A percentile compares a stretch with the other conserved stretches of the same genome.
These are phyloP conservation scores for Cordia subcordata DNA, from an alignment of 257 asterid genomes.

Conservation along the genomic window DNA sequence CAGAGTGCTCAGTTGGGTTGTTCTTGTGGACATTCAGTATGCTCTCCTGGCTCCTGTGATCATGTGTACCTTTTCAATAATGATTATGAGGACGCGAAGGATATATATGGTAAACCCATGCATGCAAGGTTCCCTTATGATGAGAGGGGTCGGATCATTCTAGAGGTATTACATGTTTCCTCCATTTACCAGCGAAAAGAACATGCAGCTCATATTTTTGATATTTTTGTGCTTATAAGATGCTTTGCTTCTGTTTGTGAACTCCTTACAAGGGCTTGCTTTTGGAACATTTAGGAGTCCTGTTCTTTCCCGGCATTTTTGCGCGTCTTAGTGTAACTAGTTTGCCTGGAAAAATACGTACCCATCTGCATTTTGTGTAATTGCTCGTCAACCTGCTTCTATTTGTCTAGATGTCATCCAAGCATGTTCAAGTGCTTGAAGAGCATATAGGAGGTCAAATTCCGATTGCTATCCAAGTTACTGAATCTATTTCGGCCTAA, in stretches of 20 bases:
- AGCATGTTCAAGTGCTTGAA: too few species aligned
- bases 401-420: constrained; percentile 10
- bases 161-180: constrained; percentile 64
- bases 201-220: neutral
- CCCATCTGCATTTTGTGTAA: constrained; percentile 13
- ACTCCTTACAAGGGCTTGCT: neutral
- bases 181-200: constrained; percentile 2
- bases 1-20: constrained; percentile 92
- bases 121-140: constrained; percentile 91
- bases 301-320: too few species aligned
- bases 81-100: constrained; percentile 93
- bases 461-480: too few species aligned
- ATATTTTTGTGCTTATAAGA: too few species aligned
- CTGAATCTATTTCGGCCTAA: too few species aligned
- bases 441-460: too few species aligned
- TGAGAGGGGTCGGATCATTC: constrained; percentile 85
- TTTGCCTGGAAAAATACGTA: constrained; percentile 5
- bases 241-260: neutral
- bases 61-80: constrained; percentile 89
- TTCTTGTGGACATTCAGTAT: constrained; percentile 57
- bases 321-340: constrained; percentile 2
- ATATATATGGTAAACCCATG: constrained; percentile 82
- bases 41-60: constrained; percentile 73
- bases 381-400: constrained; percentile 6
- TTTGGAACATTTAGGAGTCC: neutral